phyloP scores from a whole-genome alignment of 352 stramenopile species.

The Nothophytophthora sp. region DNA sequence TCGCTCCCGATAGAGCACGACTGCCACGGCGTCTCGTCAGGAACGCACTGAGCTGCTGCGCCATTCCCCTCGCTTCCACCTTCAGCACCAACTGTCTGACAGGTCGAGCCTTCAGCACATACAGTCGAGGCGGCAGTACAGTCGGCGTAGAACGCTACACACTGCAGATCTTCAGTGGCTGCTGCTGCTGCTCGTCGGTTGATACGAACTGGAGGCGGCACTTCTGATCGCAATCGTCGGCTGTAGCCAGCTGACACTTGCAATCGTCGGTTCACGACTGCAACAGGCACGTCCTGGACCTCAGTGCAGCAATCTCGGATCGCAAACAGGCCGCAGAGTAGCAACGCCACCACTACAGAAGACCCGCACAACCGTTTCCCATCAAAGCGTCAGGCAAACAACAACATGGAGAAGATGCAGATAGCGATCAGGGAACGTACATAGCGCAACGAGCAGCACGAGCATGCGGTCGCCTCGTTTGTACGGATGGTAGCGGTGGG shows the following conservation, averaged over 20 bases:
- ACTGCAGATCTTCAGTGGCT: slow-evolving; percentile 6
- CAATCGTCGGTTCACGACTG: slow-evolving; percentile 21
- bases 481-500: slow-evolving; percentile 59
- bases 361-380: too few relatives aligned
- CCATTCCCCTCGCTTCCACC: neutral
- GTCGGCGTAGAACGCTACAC: slow-evolving; percentile 20
- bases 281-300: slow-evolving; percentile 15
- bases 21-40: slow-evolving; percentile 2
- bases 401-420: too few relatives aligned
- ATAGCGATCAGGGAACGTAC: too few relatives aligned
- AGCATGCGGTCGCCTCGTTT: slow-evolving; percentile 47
- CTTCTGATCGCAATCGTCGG: too few relatives aligned
- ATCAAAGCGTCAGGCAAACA: slow-evolving; percentile 7
- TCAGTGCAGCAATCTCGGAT: slow-evolving; percentile 44
- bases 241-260: neutral
- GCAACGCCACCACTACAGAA: slow-evolving; percentile 35
- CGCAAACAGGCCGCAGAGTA: slow-evolving; percentile 45
- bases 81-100: slow-evolving; percentile 5
- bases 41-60: slow-evolving; percentile 19
- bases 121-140: slow-evolving; percentile 21
- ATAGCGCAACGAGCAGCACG: slow-evolving; percentile 42
- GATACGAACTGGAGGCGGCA: too few relatives aligned
- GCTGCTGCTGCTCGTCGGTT: neutral
- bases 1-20: slow-evolving; percentile 5
- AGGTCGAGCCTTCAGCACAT: slow-evolving; percentile 41